Conservation (phyloP, 352 stramenopile species). For the Thalassiosira livingstoniorum region DNA sequence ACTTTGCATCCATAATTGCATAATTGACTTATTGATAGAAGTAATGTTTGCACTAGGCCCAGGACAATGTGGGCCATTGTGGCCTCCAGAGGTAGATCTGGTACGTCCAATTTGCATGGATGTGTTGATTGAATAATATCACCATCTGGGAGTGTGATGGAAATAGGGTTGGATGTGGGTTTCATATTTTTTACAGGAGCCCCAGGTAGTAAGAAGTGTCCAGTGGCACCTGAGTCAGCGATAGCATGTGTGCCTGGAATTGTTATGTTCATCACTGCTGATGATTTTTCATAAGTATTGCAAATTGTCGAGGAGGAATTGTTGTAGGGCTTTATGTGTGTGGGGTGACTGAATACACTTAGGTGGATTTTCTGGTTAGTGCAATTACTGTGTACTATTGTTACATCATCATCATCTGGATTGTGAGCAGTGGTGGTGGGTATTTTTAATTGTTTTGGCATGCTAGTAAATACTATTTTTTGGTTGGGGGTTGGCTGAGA, state of each 20-base stretch:
- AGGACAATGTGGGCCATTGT: conserved; percentile 40
- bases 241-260: background rate
- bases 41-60: conserved; percentile 21
- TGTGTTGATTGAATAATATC: conserved; percentile 24
- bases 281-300: background rate
- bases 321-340: background rate
- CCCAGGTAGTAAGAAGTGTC: conserved; percentile 31
- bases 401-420: background rate
- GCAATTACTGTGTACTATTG: background rate
- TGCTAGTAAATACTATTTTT: background rate
- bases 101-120: conserved; percentile 36
- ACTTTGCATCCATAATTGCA: conserved; percentile 47
- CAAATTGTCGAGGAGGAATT: background rate
- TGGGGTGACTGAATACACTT: too few relatives aligned
- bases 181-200: conserved; percentile 24
- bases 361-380: background rate
- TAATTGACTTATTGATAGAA: conserved; percentile 26
- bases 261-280: background rate
- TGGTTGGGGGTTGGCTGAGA: background rate
- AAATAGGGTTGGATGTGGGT: conserved; percentile 5
- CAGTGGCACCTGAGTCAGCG: conserved; percentile 31
- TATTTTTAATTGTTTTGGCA: too few relatives aligned
- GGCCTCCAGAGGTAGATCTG: conserved; percentile 9
- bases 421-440: too few relatives aligned
- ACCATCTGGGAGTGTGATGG: conserved; percentile 29